Conservation (phyloP, 805 yeast genomes). For the Wickerhamiella cacticola region DNA sequence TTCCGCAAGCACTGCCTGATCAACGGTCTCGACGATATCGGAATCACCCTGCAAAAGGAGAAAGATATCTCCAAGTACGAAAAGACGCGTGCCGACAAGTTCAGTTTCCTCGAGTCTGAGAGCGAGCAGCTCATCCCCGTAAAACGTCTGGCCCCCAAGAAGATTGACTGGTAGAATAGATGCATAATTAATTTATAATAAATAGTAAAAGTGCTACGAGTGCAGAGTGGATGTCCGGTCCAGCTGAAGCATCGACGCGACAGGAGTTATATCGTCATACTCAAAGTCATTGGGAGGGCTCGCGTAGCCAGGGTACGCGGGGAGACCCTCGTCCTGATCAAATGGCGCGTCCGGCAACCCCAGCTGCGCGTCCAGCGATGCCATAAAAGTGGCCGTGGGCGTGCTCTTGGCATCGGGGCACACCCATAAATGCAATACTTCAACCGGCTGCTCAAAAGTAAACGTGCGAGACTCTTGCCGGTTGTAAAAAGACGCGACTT, state of each 20-base stretch:
- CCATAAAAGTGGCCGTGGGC: constrained; percentile 5
- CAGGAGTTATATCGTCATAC: constrained; percentile 7
- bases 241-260: not conserved
- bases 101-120: constrained; percentile 90
- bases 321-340: constrained; percentile 9
- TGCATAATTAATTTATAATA: not conserved
- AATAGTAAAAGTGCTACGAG: no score
- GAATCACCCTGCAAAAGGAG: constrained; percentile 86
- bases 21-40: constrained; percentile 94
- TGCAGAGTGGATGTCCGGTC: not conserved
- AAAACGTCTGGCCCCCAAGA: constrained; percentile 7
- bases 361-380: constrained; percentile 4
- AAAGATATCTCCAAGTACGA: constrained; percentile 63
- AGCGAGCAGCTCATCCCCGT: constrained; percentile 28
- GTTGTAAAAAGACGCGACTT: constrained; percentile 3
- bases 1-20: constrained; percentile 92
- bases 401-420: not conserved
- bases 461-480: not conserved
- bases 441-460: constrained; percentile 7
- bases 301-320: constrained; percentile 8
- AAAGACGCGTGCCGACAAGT: constrained; percentile 58
- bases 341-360: not conserved
- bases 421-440: constrained; percentile 8
- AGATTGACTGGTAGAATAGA: constrained; percentile 7
- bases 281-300: constrained; percentile 5